A percentile compares a stretch with the other conserved stretches of the same genome.
Conservation (phyloP, 805 yeast species). For the Ogataea populi-albae region DNA sequence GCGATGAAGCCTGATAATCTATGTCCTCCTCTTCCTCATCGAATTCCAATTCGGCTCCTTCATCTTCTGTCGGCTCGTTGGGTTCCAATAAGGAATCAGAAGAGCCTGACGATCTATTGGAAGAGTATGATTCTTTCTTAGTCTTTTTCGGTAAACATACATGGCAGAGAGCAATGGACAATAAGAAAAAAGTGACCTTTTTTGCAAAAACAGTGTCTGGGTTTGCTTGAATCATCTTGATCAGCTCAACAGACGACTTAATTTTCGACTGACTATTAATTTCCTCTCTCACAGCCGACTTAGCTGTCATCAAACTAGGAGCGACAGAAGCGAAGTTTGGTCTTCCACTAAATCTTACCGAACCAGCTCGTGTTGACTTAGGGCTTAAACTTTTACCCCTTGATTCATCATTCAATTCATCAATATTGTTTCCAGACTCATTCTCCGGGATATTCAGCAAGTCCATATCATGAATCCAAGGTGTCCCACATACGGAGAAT, state of each 20-base stretch:
- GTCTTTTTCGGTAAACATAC: conserved; percentile 74
- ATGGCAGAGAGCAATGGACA: conserved; percentile 85
- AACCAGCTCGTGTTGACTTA: conserved; percentile 12
- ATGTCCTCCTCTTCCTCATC: conserved; percentile 43
- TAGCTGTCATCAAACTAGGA: conserved; percentile 24
- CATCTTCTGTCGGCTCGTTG: conserved; percentile 10
- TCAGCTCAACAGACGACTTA: conserved; percentile 61
- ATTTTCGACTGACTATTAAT: conserved; percentile 28
- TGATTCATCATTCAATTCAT: not conserved
- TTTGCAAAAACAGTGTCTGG: conserved; percentile 71
- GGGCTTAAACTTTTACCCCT: conserved; percentile 2
- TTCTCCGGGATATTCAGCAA: conserved; percentile 30
- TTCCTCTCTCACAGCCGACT: conserved; percentile 32
- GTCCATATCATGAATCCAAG: conserved; percentile 83
- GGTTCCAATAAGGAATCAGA: not conserved
- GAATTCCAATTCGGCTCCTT: conserved; percentile 18
- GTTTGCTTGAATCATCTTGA: conserved; percentile 64
- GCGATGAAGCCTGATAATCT: conserved; percentile 90
- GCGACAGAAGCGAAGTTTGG: conserved; percentile 53
- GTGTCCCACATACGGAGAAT: conserved; percentile 79
- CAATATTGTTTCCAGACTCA: conserved; percentile 5
- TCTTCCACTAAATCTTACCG: conserved; percentile 41
- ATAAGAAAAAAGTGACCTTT: conserved; percentile 72
- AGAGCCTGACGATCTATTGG: conserved; percentile 21
- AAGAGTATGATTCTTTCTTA: conserved; percentile 15